Evolutionary conservation across 163 green algal species (phyloP).

Genomic region (Chlorella variabilis): DNA sequence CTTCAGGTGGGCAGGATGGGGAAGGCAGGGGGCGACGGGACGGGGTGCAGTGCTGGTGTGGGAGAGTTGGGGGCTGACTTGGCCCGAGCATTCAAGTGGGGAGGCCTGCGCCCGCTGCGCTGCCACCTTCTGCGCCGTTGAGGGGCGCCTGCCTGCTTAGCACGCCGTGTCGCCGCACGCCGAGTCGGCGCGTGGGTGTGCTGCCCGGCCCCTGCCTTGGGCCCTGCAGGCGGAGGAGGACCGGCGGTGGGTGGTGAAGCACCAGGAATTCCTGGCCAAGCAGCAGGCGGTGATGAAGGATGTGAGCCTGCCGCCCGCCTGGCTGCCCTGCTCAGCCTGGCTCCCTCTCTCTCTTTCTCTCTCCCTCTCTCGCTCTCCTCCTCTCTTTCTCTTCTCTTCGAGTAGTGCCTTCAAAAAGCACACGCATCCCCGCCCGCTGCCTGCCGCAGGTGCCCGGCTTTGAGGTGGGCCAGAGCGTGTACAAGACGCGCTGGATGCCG

Average conservation of each 20-base stretch:
- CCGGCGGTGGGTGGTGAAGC: constrained; percentile 53
- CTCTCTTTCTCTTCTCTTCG: no score
- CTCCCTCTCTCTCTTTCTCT: no score
- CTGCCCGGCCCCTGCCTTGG: not conserved
- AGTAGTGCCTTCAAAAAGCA: no score
- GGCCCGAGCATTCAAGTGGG: no score
- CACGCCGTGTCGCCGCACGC: no score
- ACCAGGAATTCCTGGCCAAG: constrained; percentile 48
- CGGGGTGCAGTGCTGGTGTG: not conserved
- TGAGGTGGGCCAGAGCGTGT: constrained; percentile 63
- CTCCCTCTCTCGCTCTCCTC: no score
- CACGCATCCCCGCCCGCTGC: not conserved
- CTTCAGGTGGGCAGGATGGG: constrained; percentile 54
- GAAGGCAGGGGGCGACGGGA: no score
- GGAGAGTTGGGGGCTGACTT: no score
- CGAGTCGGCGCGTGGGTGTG: no score
- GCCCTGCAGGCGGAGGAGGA: constrained; percentile 67
- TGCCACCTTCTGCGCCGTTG: no score
- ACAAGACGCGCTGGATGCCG: constrained; percentile 69
- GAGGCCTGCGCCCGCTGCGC: no score
- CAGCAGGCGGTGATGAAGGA: constrained; percentile 84
- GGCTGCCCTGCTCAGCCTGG: not conserved
- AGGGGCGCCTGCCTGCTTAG: no score
- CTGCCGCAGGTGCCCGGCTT: constrained; percentile 64
- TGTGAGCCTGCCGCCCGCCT: constrained; percentile 47